phyloP scores from a whole-genome alignment of 257 asterid species.

The Osmanthus fragrans region DNA sequence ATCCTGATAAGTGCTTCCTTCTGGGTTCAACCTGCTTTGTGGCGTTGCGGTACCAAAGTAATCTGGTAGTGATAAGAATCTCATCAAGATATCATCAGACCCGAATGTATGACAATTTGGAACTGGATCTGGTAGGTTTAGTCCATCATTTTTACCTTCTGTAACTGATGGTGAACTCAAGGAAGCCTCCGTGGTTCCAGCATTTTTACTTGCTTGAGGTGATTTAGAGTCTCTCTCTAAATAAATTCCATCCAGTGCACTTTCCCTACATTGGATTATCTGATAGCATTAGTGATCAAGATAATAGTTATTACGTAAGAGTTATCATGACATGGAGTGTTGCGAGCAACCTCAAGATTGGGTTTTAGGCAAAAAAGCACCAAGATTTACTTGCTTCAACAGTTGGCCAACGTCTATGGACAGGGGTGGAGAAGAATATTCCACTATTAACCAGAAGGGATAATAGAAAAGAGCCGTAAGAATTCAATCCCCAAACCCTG shows the following conservation, averaged over 20 bases:
- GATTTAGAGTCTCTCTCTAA: constrained; percentile 34
- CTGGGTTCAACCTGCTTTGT: constrained; percentile 35
- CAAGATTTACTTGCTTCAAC: background rate
- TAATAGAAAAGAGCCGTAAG: background rate
- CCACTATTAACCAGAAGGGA: background rate
- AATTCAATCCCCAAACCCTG: background rate
- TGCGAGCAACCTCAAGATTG: background rate
- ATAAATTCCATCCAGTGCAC: constrained; percentile 34
- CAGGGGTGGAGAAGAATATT: background rate
- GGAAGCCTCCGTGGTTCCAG: constrained; percentile 35
- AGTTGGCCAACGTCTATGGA: background rate
- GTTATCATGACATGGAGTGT: background rate
- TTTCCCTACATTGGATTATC: constrained; percentile 47
- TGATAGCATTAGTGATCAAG: constrained; percentile 25
- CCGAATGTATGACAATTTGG: constrained; percentile 35
- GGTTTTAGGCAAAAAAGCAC: background rate
- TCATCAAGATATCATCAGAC: constrained; percentile 44
- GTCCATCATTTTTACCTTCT: constrained; percentile 40
- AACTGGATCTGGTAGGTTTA: constrained; percentile 23
- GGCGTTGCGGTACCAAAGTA: constrained; percentile 33
- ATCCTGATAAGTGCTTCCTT: constrained; percentile 46
- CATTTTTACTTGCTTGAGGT: constrained; percentile 40
- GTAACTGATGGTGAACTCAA: constrained; percentile 48
- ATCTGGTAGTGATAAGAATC: constrained; percentile 24
- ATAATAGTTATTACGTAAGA: constrained; percentile 10